These are phyloP conservation scores for Aspergillus haitiensis DNA, from an alignment of 495 filamentous ascomycete genomes.

Conservation along the genomic window DNA sequence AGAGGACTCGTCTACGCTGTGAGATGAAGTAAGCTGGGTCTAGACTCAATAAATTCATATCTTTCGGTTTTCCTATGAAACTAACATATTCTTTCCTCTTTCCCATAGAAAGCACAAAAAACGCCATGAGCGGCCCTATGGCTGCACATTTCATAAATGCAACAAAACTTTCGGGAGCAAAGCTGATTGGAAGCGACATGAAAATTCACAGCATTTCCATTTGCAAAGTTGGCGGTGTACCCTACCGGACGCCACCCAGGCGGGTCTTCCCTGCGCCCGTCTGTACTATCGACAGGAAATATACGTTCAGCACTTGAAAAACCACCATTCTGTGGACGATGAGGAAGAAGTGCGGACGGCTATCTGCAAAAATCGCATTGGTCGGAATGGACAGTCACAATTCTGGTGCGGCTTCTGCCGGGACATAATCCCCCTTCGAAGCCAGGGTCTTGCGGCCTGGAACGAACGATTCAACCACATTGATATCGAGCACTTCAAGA, in stretches of 20 bases:
- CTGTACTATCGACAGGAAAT: slow-evolving; percentile 61
- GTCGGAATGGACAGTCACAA: slow-evolving; percentile 62
- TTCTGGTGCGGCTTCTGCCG: slow-evolving; percentile 94
- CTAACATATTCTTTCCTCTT: slow-evolving; percentile 22
- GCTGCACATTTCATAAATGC: slow-evolving; percentile 77
- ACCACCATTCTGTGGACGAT: slow-evolving; percentile 47
- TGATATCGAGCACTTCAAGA: slow-evolving; percentile 68
- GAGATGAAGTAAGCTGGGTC: slow-evolving; percentile 64
- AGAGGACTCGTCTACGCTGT: slow-evolving; percentile 58
- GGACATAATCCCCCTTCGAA: slow-evolving; percentile 55
- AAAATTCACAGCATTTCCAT: slow-evolving; percentile 81
- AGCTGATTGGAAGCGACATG: slow-evolving; percentile 96
- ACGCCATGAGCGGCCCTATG: slow-evolving; percentile 83
- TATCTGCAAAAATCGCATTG: slow-evolving; percentile 58
- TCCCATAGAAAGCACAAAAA: slow-evolving; percentile 77
- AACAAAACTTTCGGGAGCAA: slow-evolving; percentile 84
- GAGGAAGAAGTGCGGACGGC: slow-evolving; percentile 44
- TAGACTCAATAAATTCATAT: background rate
- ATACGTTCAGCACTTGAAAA: slow-evolving; percentile 60
- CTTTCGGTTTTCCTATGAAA: background rate
- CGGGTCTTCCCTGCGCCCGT: slow-evolving; percentile 49
- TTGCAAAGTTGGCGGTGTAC: slow-evolving; percentile 77
- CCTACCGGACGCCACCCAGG: slow-evolving; percentile 36
- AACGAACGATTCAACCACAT: slow-evolving; percentile 87
- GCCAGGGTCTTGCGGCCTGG: slow-evolving; percentile 58